A percentile compares a stretch with the other conserved stretches of the same genome.
phyloP scores from a whole-genome alignment of 345 rosid genomes.

The Citrus australasica region DNA sequence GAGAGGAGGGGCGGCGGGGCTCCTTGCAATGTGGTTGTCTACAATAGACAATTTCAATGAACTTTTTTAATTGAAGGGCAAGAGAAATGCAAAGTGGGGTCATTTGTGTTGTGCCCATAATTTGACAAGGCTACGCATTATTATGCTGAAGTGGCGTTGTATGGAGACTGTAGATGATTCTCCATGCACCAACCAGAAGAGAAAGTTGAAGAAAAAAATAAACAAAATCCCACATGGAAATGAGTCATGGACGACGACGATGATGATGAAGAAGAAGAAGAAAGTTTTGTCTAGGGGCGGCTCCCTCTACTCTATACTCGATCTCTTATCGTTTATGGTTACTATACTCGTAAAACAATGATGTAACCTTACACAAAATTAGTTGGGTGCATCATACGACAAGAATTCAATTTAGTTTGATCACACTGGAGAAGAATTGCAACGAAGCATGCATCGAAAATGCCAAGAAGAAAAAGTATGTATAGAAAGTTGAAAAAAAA shows the following conservation, averaged over 20 bases:
- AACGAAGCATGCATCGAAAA: not conserved
- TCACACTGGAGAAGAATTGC: not conserved
- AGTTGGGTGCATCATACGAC: not conserved
- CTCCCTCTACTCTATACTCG: not conserved
- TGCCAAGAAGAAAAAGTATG: conserved; percentile 9
- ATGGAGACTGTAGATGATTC: not conserved
- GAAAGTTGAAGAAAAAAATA: not conserved
- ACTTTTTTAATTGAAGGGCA: not conserved
- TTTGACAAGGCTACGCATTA: conserved; percentile 16
- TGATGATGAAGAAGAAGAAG: not conserved
- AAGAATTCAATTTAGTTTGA: not conserved
- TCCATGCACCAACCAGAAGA: conserved; percentile 12
- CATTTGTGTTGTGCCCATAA: not conserved
- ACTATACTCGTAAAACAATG: conserved; percentile 5
- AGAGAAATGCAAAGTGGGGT: conserved; percentile 5
- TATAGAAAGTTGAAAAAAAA: not conserved
- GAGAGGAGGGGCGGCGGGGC: too few species aligned
- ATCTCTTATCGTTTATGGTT: not conserved
- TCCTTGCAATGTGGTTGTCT: not conserved
- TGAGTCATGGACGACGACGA: conserved; percentile 33
- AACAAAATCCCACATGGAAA: conserved; percentile 23
- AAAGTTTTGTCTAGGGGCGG: conserved; percentile 31
- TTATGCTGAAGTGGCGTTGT: not conserved
- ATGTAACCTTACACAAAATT: conserved; percentile 4
- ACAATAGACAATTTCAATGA: not conserved